Evolutionary conservation across 2,329 filamentous ascomycete genomes (phyloP), one percentile per base, ranked within the genome.

Genomic region (Grosmannia clavigera): DNA sequence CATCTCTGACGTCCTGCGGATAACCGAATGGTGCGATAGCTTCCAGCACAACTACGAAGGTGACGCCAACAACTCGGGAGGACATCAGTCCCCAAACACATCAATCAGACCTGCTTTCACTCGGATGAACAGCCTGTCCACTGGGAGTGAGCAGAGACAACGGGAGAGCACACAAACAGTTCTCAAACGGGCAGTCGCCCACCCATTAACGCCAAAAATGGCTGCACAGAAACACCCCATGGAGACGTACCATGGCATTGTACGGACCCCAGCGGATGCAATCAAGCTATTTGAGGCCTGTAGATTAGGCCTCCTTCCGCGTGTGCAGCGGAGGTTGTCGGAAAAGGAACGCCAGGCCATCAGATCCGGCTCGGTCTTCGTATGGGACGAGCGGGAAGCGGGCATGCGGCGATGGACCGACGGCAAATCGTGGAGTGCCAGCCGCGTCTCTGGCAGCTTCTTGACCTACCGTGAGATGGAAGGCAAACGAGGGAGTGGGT

Each of bases 271-370:
- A 48, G 87, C 85, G 68, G 94, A 99, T 75, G 94, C 94, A 67
- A 96, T 99, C 76, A 92, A 96, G 70, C 81, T 99, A n/a, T 97
- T 99, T 70, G 94, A 97, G 75, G 94, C 94, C 62, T 99, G 92
- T 73, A 83, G 92, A 65, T 79, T 96, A 54, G 94, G 94, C 59
- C 78, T 95, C 56, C 77, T 97, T 55, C 94, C 94, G 35, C 85
- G 94, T 65, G 94, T 99, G 6, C 94, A 97, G 76, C 83, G 94
- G 66, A 82, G 94, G 67, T 76, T 96, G 62, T 97, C 94, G 3
- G 94, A 99, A 74, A 97, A 97, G 75, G 94, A 99, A 75, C 84
- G 94, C 63, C 92, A 96, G 70, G 90, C 90, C 4, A 99, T 99
- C 72, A 87, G 90, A 69, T 96, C 92, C 0, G 94, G 94, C 52